phyloP scores from a whole-genome alignment of 2,329 filamentous ascomycete species.

The Boeremia lycopersici region DNA sequence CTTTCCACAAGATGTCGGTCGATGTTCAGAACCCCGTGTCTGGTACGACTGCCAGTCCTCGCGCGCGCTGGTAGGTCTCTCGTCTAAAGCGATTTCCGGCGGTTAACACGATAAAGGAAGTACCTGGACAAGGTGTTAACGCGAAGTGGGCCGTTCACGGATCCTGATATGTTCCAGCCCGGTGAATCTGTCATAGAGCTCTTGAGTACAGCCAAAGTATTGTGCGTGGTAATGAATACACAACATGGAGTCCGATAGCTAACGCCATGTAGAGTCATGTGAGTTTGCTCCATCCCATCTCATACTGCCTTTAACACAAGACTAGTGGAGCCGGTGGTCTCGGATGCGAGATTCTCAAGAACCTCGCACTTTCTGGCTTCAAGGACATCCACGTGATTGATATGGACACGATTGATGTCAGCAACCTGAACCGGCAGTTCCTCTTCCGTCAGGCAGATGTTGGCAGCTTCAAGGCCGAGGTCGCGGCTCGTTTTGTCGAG shows the following conservation, averaged over 20 bases:
- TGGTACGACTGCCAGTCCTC: conserved; percentile 25
- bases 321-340: conserved; percentile 88
- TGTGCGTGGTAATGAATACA: conserved; percentile 60
- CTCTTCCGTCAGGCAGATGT: conserved; percentile 92
- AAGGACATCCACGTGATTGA: conserved; percentile 98
- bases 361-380: conserved; percentile 93
- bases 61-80: conserved; percentile 53
- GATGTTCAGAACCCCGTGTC: conserved; percentile 16
- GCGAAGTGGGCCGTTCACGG: conserved; percentile 79
- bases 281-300: conserved; percentile 23
- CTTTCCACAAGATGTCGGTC: conserved; percentile 34
- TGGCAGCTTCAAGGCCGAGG: conserved; percentile 90
- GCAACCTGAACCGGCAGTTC: conserved; percentile 96
- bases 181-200: conserved; percentile 56
- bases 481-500: conserved; percentile 90
- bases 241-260: conserved; percentile 17
- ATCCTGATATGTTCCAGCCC: conserved; percentile 60
- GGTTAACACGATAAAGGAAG: conserved; percentile 62
- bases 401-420: conserved; percentile 99
- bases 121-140: conserved; percentile 82
- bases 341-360: conserved; percentile 96
- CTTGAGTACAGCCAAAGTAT: conserved; percentile 55
- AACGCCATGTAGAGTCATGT: conserved; percentile 46
- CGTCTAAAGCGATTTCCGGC: conserved; percentile 20
- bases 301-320: conserved; percentile 48